These are phyloP conservation scores for Carpinus viminea DNA, from an alignment of 306 rosid genomes.

Conservation along the genomic window DNA sequence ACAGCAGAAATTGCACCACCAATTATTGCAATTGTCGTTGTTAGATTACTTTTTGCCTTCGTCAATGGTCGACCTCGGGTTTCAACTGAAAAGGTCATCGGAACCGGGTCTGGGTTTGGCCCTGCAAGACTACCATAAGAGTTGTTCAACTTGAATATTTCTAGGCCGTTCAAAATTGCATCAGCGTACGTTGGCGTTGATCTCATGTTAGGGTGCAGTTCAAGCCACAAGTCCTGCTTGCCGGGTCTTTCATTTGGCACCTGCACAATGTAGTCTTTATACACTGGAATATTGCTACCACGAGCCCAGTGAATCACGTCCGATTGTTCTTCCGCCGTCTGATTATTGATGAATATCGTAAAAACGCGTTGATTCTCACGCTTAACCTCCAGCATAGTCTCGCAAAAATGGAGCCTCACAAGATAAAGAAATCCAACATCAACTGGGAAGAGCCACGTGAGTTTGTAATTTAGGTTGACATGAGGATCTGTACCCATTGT, in stretches of 20 bases:
- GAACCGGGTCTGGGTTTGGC: conserved; percentile 14
- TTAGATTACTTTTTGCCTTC: too few relatives aligned
- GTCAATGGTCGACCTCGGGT: background rate
- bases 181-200: background rate
- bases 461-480: conserved; percentile 8
- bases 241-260: too few relatives aligned
- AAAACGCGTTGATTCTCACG: background rate
- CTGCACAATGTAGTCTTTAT: too few relatives aligned
- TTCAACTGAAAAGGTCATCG: background rate
- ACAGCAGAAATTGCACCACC: conserved; percentile 11
- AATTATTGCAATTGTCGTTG: background rate
- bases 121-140: conserved; percentile 18
- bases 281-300: too few relatives aligned
- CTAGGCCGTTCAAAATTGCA: conserved; percentile 29
- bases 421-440: conserved; percentile 25
- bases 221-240: background rate
- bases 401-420: conserved; percentile 36
- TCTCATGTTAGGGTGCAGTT: conserved; percentile 14
- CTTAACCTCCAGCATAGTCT: background rate
- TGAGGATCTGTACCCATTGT: background rate
- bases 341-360: background rate
- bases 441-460: conserved; percentile 34
- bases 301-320: too few relatives aligned
- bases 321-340: too few relatives aligned
- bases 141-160: conserved; percentile 32